Conservation (phyloP, 2,329 filamentous ascomycete genomes). For the Didymella sp. region DNA sequence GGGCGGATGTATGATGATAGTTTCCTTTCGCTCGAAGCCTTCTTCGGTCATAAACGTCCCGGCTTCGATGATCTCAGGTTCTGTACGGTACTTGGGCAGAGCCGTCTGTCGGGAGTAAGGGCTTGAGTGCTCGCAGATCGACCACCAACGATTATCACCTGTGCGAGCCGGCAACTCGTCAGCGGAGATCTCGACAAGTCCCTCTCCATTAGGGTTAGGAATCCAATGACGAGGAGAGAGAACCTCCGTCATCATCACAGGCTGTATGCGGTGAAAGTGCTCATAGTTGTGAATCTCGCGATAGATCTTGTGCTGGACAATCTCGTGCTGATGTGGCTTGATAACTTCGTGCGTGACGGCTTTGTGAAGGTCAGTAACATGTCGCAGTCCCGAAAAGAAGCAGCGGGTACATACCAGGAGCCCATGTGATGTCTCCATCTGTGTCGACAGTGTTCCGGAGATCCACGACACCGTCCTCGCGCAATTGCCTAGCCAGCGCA, state of each 20-base stretch:
- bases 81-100: constrained; percentile 27
- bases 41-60: constrained; percentile 50
- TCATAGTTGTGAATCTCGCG: constrained; percentile 64
- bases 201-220: constrained; percentile 42
- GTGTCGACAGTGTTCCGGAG: constrained; percentile 50
- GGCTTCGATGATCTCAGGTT: constrained; percentile 51
- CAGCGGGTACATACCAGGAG: constrained; percentile 45
- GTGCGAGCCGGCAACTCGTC: constrained; percentile 49
- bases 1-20: constrained; percentile 56
- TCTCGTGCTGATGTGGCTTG: constrained; percentile 53
- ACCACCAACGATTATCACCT: constrained; percentile 40
- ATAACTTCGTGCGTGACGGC: constrained; percentile 61
- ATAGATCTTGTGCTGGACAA: constrained; percentile 57
- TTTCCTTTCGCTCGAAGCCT: constrained; percentile 53
- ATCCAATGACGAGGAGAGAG: constrained; percentile 62
- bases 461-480: constrained; percentile 45
- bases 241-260: constrained; percentile 61
- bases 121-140: constrained; percentile 33
- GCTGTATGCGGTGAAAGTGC: constrained; percentile 60
- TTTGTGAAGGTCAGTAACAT: constrained; percentile 32
- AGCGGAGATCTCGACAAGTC: constrained; percentile 56
- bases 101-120: constrained; percentile 10
- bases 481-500: constrained; percentile 11
- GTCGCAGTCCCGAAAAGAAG: background rate
- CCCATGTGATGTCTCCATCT: constrained; percentile 46